Conservation (phyloP, 805 yeast genomes). For the Clavispora fructus region DNA sequence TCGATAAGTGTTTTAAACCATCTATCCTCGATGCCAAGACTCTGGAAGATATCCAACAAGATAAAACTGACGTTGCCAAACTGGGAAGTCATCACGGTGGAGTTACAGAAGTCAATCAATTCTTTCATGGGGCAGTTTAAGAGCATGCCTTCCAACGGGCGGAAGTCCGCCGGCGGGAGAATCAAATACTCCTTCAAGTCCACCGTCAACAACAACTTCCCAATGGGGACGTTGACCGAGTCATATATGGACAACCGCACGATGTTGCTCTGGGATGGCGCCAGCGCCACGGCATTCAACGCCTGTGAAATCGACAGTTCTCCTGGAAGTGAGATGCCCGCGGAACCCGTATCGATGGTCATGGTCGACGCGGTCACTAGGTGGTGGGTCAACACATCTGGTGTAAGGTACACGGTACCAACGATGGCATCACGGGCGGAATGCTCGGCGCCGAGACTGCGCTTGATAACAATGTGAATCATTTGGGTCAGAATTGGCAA, state of each 20-base stretch:
- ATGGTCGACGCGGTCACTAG: conserved; percentile 29
- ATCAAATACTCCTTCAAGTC: conserved; percentile 50
- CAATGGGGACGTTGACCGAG: conserved; percentile 42
- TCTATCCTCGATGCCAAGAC: conserved; percentile 58
- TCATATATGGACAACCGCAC: conserved; percentile 44
- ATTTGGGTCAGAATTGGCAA: conserved; percentile 51
- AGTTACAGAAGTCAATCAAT: conserved; percentile 45
- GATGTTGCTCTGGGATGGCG: conserved; percentile 25
- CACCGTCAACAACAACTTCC: conserved; percentile 51
- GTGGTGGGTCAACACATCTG: conserved; percentile 41
- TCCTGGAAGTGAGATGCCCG: conserved; percentile 19
- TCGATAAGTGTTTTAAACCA: conserved; percentile 73
- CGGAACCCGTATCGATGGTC: conserved; percentile 21
- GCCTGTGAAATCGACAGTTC: conserved; percentile 5
- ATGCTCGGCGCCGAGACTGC: conserved; percentile 17
- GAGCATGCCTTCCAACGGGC: conserved; percentile 58
- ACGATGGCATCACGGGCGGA: conserved; percentile 35
- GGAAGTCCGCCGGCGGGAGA: conserved; percentile 56
- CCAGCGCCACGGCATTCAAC: conserved; percentile 5
- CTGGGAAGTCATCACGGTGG: conserved; percentile 32
- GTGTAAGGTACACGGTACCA: conserved; percentile 53
- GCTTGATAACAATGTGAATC: conserved; percentile 45
- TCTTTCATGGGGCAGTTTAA: conserved; percentile 47
- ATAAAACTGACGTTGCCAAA: conserved; percentile 55
- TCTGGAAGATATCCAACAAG: conserved; percentile 69